Percentiles rank a stretch among this genome's conserved stretches.
phyloP scores from a whole-genome alignment of 495 filamentous ascomycete genomes.

The Annulohypoxylon stygium region DNA sequence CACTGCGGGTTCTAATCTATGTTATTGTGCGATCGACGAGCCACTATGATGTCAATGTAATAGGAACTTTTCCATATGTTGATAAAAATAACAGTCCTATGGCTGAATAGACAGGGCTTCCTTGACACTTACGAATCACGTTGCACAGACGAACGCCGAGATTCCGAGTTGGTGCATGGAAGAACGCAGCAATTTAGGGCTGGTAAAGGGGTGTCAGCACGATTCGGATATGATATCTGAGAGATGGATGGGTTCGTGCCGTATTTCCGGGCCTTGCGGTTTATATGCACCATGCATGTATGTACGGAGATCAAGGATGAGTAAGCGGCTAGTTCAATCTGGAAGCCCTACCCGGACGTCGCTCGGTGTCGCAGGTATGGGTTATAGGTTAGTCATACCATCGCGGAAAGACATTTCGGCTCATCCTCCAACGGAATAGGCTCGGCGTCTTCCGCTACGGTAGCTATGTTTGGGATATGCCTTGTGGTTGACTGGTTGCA shows the following conservation, averaged over 20 bases:
- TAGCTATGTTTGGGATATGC: slow-evolving; percentile 1
- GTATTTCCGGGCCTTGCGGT: slow-evolving; percentile 24
- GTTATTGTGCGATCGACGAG: neutral
- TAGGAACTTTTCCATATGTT: neutral
- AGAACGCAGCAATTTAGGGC: neutral
- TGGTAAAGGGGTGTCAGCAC: slow-evolving; percentile 18
- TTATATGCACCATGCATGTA: slow-evolving; percentile 1
- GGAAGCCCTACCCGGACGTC: slow-evolving; percentile 25
- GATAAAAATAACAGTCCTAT: neutral
- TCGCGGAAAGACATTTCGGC: neutral
- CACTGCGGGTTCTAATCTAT: neutral
- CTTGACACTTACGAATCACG: slow-evolving; percentile 17
- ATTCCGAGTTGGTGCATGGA: slow-evolving; percentile 40
- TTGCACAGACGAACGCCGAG: slow-evolving; percentile 36
- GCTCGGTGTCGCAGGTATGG: slow-evolving; percentile 22
- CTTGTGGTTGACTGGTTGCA: slow-evolving; percentile 29
- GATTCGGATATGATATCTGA: slow-evolving; percentile 37
- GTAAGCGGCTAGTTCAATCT: slow-evolving; percentile 10
- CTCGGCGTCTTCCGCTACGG: slow-evolving; percentile 24
- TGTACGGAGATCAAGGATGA: neutral
- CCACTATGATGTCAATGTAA: slow-evolving; percentile 10
- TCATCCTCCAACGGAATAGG: slow-evolving; percentile 16
- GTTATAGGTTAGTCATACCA: neutral
- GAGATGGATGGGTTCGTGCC: slow-evolving; percentile 11
- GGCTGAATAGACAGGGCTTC: slow-evolving; percentile 28